These are phyloP conservation scores for Aspergillus sparsus DNA, from an alignment of 495 filamentous ascomycete species.

Conservation along the genomic window DNA sequence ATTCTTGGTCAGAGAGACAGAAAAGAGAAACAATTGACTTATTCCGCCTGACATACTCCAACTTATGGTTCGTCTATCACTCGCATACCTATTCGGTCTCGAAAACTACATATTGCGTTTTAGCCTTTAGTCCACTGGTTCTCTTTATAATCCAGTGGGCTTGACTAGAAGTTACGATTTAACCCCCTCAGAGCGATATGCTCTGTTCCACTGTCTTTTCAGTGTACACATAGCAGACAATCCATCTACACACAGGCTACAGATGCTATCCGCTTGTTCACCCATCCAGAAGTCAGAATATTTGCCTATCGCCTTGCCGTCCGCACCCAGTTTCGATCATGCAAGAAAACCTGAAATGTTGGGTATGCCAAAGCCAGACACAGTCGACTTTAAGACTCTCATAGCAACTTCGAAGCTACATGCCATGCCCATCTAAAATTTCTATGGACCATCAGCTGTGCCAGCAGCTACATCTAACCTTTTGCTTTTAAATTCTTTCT, in stretches of 20 bases:
- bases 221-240: conserved; percentile 22
- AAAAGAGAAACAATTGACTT: conserved; percentile 43
- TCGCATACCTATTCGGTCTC: conserved; percentile 24
- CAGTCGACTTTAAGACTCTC: not conserved
- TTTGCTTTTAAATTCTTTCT: conserved; percentile 1
- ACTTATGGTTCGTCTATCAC: conserved; percentile 26
- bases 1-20: conserved; percentile 37
- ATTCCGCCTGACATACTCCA: conserved; percentile 43
- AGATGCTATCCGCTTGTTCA: not conserved
- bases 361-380: not conserved
- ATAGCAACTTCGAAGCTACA: not conserved
- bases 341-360: not conserved
- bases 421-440: not conserved
- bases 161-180: conserved; percentile 27
- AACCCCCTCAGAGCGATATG: conserved; percentile 2
- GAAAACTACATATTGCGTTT: conserved; percentile 22
- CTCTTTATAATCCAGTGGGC: conserved; percentile 42
- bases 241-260: not conserved
- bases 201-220: conserved; percentile 6
- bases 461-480: conserved; percentile 5
- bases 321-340: not conserved
- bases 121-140: conserved; percentile 30
- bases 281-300: not conserved
- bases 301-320: not conserved
- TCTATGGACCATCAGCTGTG: conserved; percentile 15